Conservation (phyloP, 768 basidiomycete species). For the Russula compacta region DNA sequence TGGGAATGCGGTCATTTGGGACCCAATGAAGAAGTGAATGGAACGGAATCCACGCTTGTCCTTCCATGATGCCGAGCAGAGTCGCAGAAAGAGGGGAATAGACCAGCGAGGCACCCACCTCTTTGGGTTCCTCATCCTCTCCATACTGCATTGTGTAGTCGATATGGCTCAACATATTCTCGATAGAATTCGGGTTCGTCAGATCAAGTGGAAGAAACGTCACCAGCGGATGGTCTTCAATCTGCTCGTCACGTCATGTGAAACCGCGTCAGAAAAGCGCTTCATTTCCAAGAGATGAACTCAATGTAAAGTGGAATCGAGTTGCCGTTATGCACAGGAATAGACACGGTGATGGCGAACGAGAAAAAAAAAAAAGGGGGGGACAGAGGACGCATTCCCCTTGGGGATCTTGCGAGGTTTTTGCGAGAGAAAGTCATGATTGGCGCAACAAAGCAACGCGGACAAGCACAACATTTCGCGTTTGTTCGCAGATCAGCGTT, state of each 20-base stretch:
- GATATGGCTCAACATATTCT: constrained; percentile 86
- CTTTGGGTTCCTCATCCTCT: constrained; percentile 96
- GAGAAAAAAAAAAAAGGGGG: background rate
- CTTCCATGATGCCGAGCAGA: background rate
- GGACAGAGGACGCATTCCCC: background rate
- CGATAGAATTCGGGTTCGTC: constrained; percentile 80
- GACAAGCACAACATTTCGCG: background rate
- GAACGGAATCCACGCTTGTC: constrained; percentile 7
- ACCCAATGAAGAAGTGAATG: background rate
- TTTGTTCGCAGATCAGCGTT: constrained; percentile 11
- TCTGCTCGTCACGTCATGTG: constrained; percentile 40
- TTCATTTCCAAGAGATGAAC: background rate
- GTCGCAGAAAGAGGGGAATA: constrained; percentile 1
- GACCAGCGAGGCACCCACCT: constrained; percentile 38
- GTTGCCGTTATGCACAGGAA: constrained; percentile 10
- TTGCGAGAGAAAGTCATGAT: background rate
- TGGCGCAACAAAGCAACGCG: constrained; percentile 12
- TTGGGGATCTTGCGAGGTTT: constrained; percentile 4
- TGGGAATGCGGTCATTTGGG: constrained; percentile 4
- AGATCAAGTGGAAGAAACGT: constrained; percentile 95
- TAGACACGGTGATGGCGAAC: background rate
- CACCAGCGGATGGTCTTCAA: constrained; percentile 96
- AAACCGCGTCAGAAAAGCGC: constrained; percentile 7
- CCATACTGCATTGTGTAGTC: constrained; percentile 99
- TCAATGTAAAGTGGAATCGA: background rate